Conservation (phyloP, 2,329 filamentous ascomycete genomes). For the Davidsoniella australis region DNA sequence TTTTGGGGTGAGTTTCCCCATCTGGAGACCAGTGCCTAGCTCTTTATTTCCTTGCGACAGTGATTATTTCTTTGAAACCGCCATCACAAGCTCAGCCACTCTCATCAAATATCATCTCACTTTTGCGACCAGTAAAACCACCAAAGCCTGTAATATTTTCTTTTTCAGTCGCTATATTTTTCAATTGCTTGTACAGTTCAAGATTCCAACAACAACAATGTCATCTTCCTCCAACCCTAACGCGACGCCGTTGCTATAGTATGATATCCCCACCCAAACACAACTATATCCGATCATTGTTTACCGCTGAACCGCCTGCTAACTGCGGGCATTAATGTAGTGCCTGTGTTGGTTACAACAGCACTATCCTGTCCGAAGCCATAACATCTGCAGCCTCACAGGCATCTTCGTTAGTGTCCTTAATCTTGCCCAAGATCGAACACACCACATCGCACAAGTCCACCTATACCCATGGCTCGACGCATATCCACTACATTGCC, state of each 20-base stretch:
- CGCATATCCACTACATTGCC: slow-evolving; percentile 92
- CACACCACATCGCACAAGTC: slow-evolving; percentile 70
- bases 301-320: not conserved
- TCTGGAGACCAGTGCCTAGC: no score
- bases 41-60: not conserved
- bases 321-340: slow-evolving; percentile 26
- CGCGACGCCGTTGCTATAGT: slow-evolving; percentile 55
- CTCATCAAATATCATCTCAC: not conserved
- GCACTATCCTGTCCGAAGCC: slow-evolving; percentile 85
- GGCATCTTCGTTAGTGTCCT: slow-evolving; percentile 71
- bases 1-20: not conserved
- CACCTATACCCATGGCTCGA: slow-evolving; percentile 79
- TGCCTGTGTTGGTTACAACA: slow-evolving; percentile 85
- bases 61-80: not conserved
- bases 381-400: slow-evolving; percentile 70
- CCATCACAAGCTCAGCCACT: not conserved
- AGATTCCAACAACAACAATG: slow-evolving; percentile 36
- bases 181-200: not conserved
- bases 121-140: not conserved
- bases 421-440: slow-evolving; percentile 88
- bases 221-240: slow-evolving; percentile 52
- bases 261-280: slow-evolving; percentile 20
- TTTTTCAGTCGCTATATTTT: not conserved
- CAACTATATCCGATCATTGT: not conserved
- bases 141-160: no score